These are phyloP conservation scores for Heliamphora exappendiculata DNA, from an alignment of 148 eudicot species.

Conservation along the genomic window DNA sequence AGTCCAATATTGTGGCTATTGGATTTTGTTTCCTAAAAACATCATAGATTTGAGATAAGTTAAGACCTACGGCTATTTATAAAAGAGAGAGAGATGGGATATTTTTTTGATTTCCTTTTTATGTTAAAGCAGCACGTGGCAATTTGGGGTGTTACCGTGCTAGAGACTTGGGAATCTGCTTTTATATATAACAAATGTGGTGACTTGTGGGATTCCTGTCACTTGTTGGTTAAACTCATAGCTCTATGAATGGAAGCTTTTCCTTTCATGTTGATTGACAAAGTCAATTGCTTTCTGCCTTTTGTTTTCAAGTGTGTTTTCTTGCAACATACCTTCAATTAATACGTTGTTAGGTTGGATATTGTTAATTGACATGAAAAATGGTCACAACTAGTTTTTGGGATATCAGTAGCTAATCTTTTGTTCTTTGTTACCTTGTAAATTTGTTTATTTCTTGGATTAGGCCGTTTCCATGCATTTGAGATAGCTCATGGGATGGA, in stretches of 20 bases:
- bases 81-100: background rate
- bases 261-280: background rate
- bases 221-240: background rate
- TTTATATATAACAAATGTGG: background rate
- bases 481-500: slow-evolving; percentile 91
- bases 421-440: slow-evolving; percentile 6
- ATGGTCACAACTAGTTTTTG: background rate
- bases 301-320: background rate
- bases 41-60: too few species aligned
- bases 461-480: slow-evolving; percentile 97
- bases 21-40: too few species aligned
- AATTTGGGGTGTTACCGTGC: background rate
- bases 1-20: too few species aligned
- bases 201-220: background rate
- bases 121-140: background rate
- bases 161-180: background rate
- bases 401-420: background rate
- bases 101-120: background rate
- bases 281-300: background rate
- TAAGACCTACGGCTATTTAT: too few species aligned
- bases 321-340: background rate
- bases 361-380: background rate
- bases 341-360: background rate
- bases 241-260: background rate
- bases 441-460: slow-evolving; percentile 11